Evolutionary conservation across 2,329 filamentous ascomycete species (phyloP), one percentile per base, ranked within the genome.

Genomic region (Acrocalymma vagum): DNA sequence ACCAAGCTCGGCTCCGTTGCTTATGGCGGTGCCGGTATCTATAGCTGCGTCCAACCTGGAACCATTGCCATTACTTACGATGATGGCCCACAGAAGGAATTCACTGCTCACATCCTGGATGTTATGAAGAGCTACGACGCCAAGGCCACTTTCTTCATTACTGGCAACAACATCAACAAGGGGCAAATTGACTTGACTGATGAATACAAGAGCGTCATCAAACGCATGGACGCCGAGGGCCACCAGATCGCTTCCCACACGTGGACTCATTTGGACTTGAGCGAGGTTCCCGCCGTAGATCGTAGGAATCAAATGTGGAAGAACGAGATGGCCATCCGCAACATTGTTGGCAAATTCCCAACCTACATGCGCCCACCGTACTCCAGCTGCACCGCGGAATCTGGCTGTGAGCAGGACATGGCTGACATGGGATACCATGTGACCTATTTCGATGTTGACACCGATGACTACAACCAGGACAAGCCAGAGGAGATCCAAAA

Each of bases 111-210:
- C 45, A 75, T 88, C 9, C 73, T 87, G 9, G 80, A 87, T 55
- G 72, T 85, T 38, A 74, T 88, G 29, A 75, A 77, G 44, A 72
- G 70, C 17, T 84, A 85, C 58, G 71, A 78, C 18, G 83, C 81
- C 10, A 84, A 81, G 50, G 85, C 83, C 2, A 88, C 85, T 2
- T 88, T 88, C 63, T 87, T 87, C 65, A 74, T 87, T 46, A 82
- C 77, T 6, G 80, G 80, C 5, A 80, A 76, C 63, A 82, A 81
- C 64, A 70, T 78, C 25, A 74, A 74, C 51, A 82, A 82, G 63
- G 79, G 79, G 24, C 62, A 74, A 51, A 83, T 83, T 51, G 81
- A 83, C 48, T 72, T 77, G 38, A 71, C 68, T 11, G 69, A 72
- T 9, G 67, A 67, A 48, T 78, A 77, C 58, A 61, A 67, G 9